phyloP scores from a whole-genome alignment of 2,329 filamentous ascomycete genomes.

The Herpomyces periplanetae region DNA sequence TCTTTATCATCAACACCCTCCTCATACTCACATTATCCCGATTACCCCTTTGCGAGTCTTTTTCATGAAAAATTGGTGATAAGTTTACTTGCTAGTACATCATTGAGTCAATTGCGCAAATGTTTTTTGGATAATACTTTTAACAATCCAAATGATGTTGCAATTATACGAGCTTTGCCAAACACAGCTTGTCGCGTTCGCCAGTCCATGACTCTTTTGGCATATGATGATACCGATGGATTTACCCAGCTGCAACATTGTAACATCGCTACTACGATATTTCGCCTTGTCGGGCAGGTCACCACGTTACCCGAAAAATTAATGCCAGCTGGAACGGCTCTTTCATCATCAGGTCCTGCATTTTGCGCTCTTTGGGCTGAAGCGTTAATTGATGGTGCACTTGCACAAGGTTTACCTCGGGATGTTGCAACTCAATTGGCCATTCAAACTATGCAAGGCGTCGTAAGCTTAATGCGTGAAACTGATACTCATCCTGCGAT shows the following conservation, averaged over 20 bases:
- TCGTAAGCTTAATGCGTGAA: too few species aligned
- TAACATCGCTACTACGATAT: conserved; percentile 22
- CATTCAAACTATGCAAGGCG: conserved; percentile 26
- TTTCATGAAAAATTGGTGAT: too few species aligned
- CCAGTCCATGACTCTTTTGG: conserved; percentile 25
- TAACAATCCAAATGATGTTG: too few species aligned
- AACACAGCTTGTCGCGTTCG: conserved; percentile 43
- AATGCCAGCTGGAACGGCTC: conserved; percentile 21
- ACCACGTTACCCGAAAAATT: conserved; percentile 35
- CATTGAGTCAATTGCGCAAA: too few species aligned
- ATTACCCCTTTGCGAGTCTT: too few species aligned
- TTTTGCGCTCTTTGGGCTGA: conserved; percentile 39
- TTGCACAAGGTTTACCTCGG: conserved; percentile 35
- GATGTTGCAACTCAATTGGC: conserved; percentile 35
- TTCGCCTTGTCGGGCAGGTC: conserved; percentile 14
- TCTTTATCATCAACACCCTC: too few species aligned
- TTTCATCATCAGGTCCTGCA: conserved; percentile 26
- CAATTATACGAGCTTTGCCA: conserved; percentile 42
- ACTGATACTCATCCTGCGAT: conserved; percentile 41
- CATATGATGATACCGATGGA: conserved; percentile 4
- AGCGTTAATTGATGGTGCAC: conserved; percentile 31
- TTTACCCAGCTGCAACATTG: conserved; percentile 7
- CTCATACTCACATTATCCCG: too few species aligned
- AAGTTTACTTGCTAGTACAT: too few species aligned
- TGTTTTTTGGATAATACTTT: too few species aligned